A percentile compares a stretch with the other conserved stretches of the same genome.
These are phyloP conservation scores for Saccharum officinarum DNA, from an alignment of 176 grass and related monocot species.

Conservation along the genomic window DNA sequence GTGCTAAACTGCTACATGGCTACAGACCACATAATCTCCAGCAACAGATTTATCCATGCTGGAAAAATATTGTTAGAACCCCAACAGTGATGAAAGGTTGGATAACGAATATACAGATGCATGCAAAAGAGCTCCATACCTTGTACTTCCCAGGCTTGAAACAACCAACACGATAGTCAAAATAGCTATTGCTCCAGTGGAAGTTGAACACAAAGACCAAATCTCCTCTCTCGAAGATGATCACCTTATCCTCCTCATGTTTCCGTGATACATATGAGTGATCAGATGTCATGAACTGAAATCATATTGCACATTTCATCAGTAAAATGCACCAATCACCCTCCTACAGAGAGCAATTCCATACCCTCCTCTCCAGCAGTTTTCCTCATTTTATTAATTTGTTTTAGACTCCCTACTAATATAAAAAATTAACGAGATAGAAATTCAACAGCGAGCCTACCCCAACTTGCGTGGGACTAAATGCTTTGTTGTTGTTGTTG, in stretches of 20 bases:
- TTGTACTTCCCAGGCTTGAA: constrained; percentile 93
- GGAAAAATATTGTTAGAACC: background rate
- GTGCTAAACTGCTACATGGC: background rate
- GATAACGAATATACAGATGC: background rate
- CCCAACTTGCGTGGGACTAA: background rate
- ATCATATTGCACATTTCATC: constrained; percentile 29
- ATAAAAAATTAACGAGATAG: background rate
- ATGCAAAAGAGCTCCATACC: constrained; percentile 49
- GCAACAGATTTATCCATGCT: constrained; percentile 14
- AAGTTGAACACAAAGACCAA: constrained; percentile 99
- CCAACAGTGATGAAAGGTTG: background rate
- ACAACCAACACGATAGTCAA: constrained; percentile 81
- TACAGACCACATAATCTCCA: background rate
- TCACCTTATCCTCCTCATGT: constrained; percentile 91
- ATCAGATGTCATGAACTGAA: constrained; percentile 97
- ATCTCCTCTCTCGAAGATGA: constrained; percentile 87
- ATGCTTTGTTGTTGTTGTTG: background rate
- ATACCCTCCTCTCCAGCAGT: constrained; percentile 9
- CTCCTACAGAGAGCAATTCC: background rate
- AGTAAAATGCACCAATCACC: constrained; percentile 20
- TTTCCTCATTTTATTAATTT: constrained; percentile 5
- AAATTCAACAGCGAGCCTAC: background rate
- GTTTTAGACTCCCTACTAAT: background rate
- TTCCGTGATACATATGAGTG: constrained; percentile 91
- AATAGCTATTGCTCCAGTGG: constrained; percentile 92